Evolutionary conservation across 2,329 filamentous ascomycete species (phyloP), one percentile per base, ranked within the genome.

Genomic region (Diplodia seriata): DNA sequence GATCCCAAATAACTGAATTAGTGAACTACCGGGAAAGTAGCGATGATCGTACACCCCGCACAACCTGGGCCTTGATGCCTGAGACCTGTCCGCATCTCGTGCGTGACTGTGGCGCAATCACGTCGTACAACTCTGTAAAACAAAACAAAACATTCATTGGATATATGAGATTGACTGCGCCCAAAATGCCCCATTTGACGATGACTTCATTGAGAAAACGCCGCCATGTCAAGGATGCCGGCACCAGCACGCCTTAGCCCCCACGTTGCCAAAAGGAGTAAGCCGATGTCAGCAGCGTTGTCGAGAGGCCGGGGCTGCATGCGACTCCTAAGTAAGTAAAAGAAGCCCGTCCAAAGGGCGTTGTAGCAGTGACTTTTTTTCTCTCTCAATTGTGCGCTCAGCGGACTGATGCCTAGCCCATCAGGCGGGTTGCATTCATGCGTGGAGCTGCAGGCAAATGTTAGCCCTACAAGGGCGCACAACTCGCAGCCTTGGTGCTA

Each of bases 391-490:
- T 43, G 15, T 43, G 38, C 40, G 56, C 38, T 31, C 15, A 33
- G 31, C 12, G 2, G 11, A 38, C 38, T n/a, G 15, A 15, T 6
- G 15, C 31, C 54, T 63, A 63, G 12, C 59, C 59, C 43, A 63
- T 33, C 59, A 63, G 20, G 47, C 59, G 59, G n/a, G 59, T 63
- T 12, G 59, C 59, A n/a, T 63, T 63, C 59, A 63, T 63, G 59
- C 59, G 59, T 7, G 59, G 59, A 6, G 59, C 59, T 63, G 59
- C 20, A 63, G 43, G 59, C 31, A 51, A 18, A 15, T 9, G 47
- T 63, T 51, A 63, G 43, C 43, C 47, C n/a, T 29, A 15, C 3
- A 11, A 18, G 15, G 26, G 15, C 15, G 12, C 29, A 7, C 8
- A n/a, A 4, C 43, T 8, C 3, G 29, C n/a, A 51, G 43, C 31